These are phyloP conservation scores for Vanderwaltozyma yarrowii DNA, from an alignment of 805 yeast species.

Conservation along the genomic window DNA sequence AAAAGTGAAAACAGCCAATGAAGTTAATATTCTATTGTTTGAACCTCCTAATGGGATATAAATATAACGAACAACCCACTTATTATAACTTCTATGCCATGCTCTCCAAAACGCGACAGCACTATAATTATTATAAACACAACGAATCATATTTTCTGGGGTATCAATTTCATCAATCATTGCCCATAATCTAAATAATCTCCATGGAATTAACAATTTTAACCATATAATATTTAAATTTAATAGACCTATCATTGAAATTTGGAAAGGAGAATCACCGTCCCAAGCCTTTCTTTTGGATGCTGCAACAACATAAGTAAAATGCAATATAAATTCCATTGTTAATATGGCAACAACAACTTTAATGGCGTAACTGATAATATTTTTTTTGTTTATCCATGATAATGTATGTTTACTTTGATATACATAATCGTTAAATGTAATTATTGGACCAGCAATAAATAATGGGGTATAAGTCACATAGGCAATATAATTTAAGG, in stretches of 20 bases:
- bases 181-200: conserved; percentile 89
- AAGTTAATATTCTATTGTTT: conserved; percentile 57
- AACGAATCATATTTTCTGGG: conserved; percentile 95
- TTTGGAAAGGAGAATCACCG: conserved; percentile 82
- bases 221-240: conserved; percentile 89
- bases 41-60: conserved; percentile 90
- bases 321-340: conserved; percentile 87
- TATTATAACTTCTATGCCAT: conserved; percentile 92
- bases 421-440: conserved; percentile 82
- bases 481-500: conserved; percentile 65
- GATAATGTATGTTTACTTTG: conserved; percentile 55
- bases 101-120: conserved; percentile 97
- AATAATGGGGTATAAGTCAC: conserved; percentile 78
- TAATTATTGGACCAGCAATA: conserved; percentile 90
- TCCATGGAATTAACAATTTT: conserved; percentile 89
- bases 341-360: conserved; percentile 63
- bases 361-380: conserved; percentile 52
- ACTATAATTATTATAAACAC: conserved; percentile 89
- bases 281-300: conserved; percentile 85
- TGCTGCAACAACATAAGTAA: conserved; percentile 86
- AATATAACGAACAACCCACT: conserved; percentile 82
- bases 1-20: conserved; percentile 80
- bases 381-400: conserved; percentile 47
- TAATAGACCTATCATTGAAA: conserved; percentile 88
- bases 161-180: conserved; percentile 88